phyloP scores from a whole-genome alignment of 352 stramenopile species.

The Pythium chondricola region DNA sequence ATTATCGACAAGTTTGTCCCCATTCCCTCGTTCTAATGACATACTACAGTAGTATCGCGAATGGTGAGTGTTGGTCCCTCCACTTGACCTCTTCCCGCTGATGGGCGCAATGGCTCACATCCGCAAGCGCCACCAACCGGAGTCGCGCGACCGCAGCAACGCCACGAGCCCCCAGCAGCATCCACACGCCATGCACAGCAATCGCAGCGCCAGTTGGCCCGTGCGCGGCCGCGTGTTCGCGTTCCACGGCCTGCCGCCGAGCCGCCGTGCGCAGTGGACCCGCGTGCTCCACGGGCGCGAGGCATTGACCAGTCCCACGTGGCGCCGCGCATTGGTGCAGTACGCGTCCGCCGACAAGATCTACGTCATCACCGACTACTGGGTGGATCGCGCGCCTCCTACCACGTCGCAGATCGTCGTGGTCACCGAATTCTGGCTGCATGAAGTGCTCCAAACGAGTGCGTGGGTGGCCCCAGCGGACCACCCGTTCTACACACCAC shows the following conservation, averaged over 20 bases:
- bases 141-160: too few relatives aligned
- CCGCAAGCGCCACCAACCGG: neutral
- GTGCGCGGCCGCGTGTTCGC: conserved; percentile 9
- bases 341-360: conserved; percentile 13
- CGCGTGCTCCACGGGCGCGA: neutral
- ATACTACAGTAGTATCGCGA: too few relatives aligned
- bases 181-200: too few relatives aligned
- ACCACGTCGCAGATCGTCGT: neutral
- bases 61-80: too few relatives aligned
- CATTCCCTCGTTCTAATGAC: too few relatives aligned
- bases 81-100: too few relatives aligned
- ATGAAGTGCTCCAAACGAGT: conserved; percentile 30
- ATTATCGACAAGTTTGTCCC: too few relatives aligned
- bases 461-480: conserved; percentile 28
- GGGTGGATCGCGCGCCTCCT: conserved; percentile 24
- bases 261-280: conserved; percentile 1
- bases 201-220: neutral
- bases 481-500: conserved; percentile 45
- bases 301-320: neutral
- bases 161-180: too few relatives aligned
- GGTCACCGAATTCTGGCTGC: conserved; percentile 58
- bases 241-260: conserved; percentile 14
- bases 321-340: neutral
- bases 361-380: conserved; percentile 49
- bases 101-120: too few relatives aligned